Base-by-base conservation (phyloP, 148 eudicot species). In the Amaranthus cruentus region DNA sequence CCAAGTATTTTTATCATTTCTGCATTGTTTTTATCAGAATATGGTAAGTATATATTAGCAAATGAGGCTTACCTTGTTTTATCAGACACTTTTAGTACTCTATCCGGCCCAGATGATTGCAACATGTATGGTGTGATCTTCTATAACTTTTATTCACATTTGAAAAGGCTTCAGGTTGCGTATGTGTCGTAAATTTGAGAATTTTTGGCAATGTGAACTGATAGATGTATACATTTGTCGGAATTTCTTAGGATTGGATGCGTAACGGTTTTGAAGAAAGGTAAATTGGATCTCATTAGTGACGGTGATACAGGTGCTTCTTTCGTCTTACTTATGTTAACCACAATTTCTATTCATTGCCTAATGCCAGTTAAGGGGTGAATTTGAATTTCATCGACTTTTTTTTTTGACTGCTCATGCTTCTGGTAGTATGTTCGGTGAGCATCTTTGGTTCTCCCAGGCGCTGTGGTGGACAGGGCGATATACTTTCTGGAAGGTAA, bases 401-500 rank as follows among this genome's bases (percentile, higher is more conserved):
- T 5, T 66, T 10, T 55, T 68, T 51, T 68, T 59, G 49, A 60
- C 64, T 69, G 54, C 66, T 14, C 68, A 46, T 82, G 47, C 47
- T 63, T 66, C 28, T 6, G 83, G 84, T 87, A 95, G 99, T 88
- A 68, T 80, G 59, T 76, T 83, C 96, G 28, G 92, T 95, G 83
- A 90, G 90, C 81, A 74, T 73, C 48, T 92, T 86, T 72, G 99
- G 99, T 75, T 90, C 99, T 79, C 99, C 97, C 52, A 86, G 99
- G 72, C 99, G 99, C 62, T 95, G 99, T 81, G 99, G 99, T 59
- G 99, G 99, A 58, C 99, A 95, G 81, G 99, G 99, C 54, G 99
- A 95, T 74, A 90, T 95, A 85, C 97, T 95, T 59, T 90, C 99
- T 69, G 99, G 99, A 73, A 88, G 97, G 99, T 79, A 83, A 82